Evolutionary conservation across 192 early-diverging fungal genomes (phyloP), one percentile per base, ranked within the genome.

Genomic region (Phycomyces blakesleeanus): DNA sequence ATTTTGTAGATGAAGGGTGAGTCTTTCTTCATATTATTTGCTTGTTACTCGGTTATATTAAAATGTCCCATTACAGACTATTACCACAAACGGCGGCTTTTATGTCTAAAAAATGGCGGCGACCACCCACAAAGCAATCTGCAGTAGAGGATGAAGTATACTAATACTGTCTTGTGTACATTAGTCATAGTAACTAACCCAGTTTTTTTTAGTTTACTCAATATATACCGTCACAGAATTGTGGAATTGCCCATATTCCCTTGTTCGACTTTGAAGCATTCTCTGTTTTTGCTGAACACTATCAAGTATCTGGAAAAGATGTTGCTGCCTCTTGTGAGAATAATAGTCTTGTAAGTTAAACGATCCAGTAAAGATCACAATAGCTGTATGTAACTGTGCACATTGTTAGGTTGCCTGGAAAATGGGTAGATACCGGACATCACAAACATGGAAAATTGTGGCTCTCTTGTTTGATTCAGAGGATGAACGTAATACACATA

Each of bases 381-480:
- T 26, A 40, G 24, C 8, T 44, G n/a, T n/a, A n/a, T n/a, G n/a
- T n/a, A 14, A 42, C 4, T 24, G 16, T 22, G 20, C 10, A n/a
- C 9, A 5, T 14, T 18, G 24, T 42, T 41, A 90, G 78, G 56
- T 83, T 37, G 90, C 90, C 3, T 75, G 75, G 68, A 77, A 87
- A 51, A 67, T 85, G 25, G 81, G 83, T 41, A 69, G 77, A 39
- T 82, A 78, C 44, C 73, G 83, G 24, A 81, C 84, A 7, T 78
- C 88, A 7, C 89, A 92, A 61, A 88, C 90, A 5, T 93, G 91
- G 91, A 86, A 78, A 22, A 82, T 91, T 6, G 55, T 93, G 5
- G 73, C 84, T 29, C 58, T 91, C 22, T 77, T 47, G 18, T 47
- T 47, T 44, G 52, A 51, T 5, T 18, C 24, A 14, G 68, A 64